Base-by-base conservation (phyloP, 495 filamentous ascomycete genomes). In the Endocarpon pusillum region DNA sequence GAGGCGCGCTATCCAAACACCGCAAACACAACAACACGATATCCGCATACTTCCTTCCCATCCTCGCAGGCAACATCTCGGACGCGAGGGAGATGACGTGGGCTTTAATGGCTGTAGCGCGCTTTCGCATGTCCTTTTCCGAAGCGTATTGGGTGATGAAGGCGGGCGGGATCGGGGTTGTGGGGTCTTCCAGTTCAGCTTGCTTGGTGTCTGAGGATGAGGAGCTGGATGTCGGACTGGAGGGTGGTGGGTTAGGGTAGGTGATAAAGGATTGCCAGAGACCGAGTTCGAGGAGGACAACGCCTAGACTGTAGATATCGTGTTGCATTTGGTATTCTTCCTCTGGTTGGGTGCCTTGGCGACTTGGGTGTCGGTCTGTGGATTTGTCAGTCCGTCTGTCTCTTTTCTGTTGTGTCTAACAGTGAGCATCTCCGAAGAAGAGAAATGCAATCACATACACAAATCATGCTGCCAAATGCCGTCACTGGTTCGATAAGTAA, bases 11-110 rank as follows among this genome's bases (percentile, higher is more conserved):
- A 44, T 76, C 67, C 15, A 76, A 42, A 33, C 69, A 75, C 2
- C 54, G 69, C 23, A 78, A 40, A 42, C 73, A 76, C 2, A 49
- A 47, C n/a, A 62, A 38, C 3, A 71, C 66, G 6, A 69, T 45
- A 2, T 59, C 48, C 0, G 59, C 51, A 31, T 73, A 75, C 37
- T 29, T 56, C 11, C 44, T 42, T 12, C 71, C 70, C 62, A 74
- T 71, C 4, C 37, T 23, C 0, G 19, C 22, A 5, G 62, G 61
- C 10, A 77, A 43, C 19, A 38, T 11, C 0, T 45, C 23, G 22
- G 34, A 36, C 0, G 67, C 64, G 30, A 64, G 39, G 9, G 32
- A 10, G 1, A 71, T 29, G 3, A 73, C 43, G 11, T 37, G 24
- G 6, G 50, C 40, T 33, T 70, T 64, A 36, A 67, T 4, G 14